Evolutionary conservation across 2,329 filamentous ascomycete genomes (phyloP).

Genomic region (Fusarium sp.): DNA sequence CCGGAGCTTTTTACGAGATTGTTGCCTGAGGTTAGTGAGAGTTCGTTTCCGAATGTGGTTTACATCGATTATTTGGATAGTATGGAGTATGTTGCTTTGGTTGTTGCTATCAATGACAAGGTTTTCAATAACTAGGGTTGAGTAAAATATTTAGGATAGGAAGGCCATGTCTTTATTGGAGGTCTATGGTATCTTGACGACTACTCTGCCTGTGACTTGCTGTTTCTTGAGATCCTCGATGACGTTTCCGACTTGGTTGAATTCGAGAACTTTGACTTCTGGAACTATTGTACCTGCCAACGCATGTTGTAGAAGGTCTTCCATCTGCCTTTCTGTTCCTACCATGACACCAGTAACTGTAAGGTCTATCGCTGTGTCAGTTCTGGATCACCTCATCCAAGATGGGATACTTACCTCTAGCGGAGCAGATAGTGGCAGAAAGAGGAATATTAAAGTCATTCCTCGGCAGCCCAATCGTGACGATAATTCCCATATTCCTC

Average conservation of each 20-base stretch:
- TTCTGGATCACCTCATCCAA: no score
- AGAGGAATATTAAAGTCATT: constrained; percentile 47
- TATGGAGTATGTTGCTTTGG: constrained; percentile 12
- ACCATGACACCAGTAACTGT: constrained; percentile 34
- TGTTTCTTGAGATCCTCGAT: constrained; percentile 22
- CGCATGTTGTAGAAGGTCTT: constrained; percentile 19
- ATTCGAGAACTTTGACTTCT: constrained; percentile 4
- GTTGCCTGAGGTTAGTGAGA: constrained; percentile 3
- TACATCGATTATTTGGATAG: constrained; percentile 23
- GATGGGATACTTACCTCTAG: constrained; percentile 30
- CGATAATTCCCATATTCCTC: constrained; percentile 44
- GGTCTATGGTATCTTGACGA: constrained; percentile 34
- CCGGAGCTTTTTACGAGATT: constrained; percentile 9
- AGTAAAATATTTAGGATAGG: no score
- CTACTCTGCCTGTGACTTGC: constrained; percentile 28
- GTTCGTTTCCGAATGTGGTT: constrained; percentile 14
- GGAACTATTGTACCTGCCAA: constrained; percentile 12
- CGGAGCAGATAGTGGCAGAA: constrained; percentile 39
- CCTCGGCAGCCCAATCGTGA: constrained; percentile 43
- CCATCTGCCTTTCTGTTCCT: constrained; percentile 39
- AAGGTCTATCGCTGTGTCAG: no score
- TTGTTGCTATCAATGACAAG: constrained; percentile 16
- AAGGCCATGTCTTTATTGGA: no score
- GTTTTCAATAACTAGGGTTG: constrained; percentile 13
- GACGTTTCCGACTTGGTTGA: constrained; percentile 12